Evolutionary conservation across 73 alveolate genomes (phyloP).

Genomic region (Paramecium pentaurelia): DNA sequence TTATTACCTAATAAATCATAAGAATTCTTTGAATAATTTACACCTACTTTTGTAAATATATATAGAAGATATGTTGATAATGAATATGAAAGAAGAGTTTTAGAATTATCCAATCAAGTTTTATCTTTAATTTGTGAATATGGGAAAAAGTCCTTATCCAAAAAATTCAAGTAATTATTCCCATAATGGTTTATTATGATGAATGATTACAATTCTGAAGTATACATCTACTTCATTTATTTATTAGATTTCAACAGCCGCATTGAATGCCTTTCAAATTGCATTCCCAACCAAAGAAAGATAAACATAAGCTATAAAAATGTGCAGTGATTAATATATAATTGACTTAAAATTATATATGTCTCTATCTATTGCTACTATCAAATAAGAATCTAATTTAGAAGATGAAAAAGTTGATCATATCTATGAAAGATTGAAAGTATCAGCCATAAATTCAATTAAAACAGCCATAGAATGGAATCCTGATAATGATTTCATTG

Average conservation of each 20-base stretch:
- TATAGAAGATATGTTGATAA: conserved; percentile 27
- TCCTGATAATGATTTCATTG: background rate
- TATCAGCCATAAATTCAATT: background rate
- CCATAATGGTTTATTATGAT: conserved; percentile 48
- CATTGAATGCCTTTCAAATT: background rate
- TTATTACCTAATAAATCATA: background rate
- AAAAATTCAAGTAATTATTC: background rate
- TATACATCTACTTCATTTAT: background rate
- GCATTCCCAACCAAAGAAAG: conserved; percentile 35
- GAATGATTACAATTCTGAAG: conserved; percentile 31
- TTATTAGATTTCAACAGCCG: background rate
- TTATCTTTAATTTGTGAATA: background rate
- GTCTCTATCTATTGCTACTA: background rate
- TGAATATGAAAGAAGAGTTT: conserved; percentile 20
- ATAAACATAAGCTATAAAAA: background rate
- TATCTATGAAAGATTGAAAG: background rate
- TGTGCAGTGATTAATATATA: background rate
- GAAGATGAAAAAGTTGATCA: conserved; percentile 2
- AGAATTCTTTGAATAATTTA: background rate
- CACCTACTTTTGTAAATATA: conserved; percentile 14
- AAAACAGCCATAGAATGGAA: conserved; percentile 15
- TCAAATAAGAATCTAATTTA: background rate
- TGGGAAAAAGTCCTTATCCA: background rate
- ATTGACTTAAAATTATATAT: background rate
- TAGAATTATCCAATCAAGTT: background rate